Evolutionary conservation across 2,329 filamentous ascomycete species (phyloP).

Genomic region (Nemania sp.): DNA sequence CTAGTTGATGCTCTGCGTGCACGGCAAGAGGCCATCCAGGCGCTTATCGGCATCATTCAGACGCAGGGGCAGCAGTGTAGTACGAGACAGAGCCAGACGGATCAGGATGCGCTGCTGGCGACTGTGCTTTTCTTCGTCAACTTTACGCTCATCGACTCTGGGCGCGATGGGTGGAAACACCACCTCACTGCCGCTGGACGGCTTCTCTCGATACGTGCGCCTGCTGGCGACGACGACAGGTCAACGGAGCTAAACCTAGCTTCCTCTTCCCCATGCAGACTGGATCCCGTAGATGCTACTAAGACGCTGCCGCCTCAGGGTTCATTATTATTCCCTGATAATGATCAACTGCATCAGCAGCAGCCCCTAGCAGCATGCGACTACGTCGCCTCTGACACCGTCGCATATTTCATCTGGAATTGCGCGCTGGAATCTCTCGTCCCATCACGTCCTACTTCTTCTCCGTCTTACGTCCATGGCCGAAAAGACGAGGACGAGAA

Average conservation of each 20-base stretch:
- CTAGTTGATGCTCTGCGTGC: slow-evolving; percentile 52
- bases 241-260: not conserved
- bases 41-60: slow-evolving; percentile 46
- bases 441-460: slow-evolving; percentile 28
- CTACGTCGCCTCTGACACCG: slow-evolving; percentile 52
- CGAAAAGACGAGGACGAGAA: too few species aligned
- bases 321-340: too few species aligned
- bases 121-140: slow-evolving; percentile 56
- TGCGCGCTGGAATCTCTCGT: slow-evolving; percentile 43
- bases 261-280: not conserved
- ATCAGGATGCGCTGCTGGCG: slow-evolving; percentile 52
- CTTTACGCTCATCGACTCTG: slow-evolving; percentile 54
- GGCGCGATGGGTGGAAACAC: slow-evolving; percentile 50
- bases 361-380: slow-evolving; percentile 39
- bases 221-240: not conserved
- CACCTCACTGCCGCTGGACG: slow-evolving; percentile 51
- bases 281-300: not conserved
- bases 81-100: slow-evolving; percentile 39
- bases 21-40: slow-evolving; percentile 51
- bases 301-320: too few species aligned
- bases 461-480: too few species aligned
- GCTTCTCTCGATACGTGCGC: slow-evolving; percentile 36
- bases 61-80: slow-evolving; percentile 10
- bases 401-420: slow-evolving; percentile 41
- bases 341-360: too few species aligned